Base-by-base conservation (phyloP, 139 green algal species). In the Astrephomene gubernaculifera region DNA sequence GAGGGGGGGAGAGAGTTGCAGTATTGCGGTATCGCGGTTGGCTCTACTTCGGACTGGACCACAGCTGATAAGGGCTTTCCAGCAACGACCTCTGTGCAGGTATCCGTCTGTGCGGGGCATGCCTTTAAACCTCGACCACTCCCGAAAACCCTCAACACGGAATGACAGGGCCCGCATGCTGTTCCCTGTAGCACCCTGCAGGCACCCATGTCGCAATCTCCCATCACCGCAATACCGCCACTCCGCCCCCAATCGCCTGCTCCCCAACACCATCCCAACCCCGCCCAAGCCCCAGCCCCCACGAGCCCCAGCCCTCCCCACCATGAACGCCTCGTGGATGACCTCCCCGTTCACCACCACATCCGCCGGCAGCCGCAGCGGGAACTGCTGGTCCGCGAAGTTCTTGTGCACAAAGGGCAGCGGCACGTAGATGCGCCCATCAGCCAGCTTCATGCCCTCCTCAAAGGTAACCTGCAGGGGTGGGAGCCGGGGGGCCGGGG, bases 341-440 rank as follows among this genome's bases (percentile, higher is more conserved):
- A 69, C 45, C 22, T 79, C 83, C n/a, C 78, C 83, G 61, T 88
- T 88, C n/a, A 88, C 72, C 29, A 79, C 8, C 33, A 88, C 70
- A 45, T 88, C 83, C 0, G 72, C 83, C 2, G n/a, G 52, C 38
- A 81, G 82, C 70, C 39, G 22, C 27, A 86, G 68, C 38, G 80
- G 80, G 33, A 86, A 86, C 57, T 61, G 33, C 49, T 41, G 36
- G 1, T 81, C 67, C 39, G 65, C 22, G 31, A 89, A 85, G 85
- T 82, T 86, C 49, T 82, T 76, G 38, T 81, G 52, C 38, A 89
- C 57, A 21, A 86, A 89, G 43, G 76, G 54, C 39, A 86, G 85
- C 38, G 85, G 85, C 53, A 86, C 68, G 53, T 86, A 82, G 76
- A 89, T 89, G 68, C 85, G 85, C 3, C 85, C 85, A 31, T 89